Base-by-base conservation (phyloP, 2,329 filamentous ascomycete genomes). In the Ophiostoma sp. region DNA sequence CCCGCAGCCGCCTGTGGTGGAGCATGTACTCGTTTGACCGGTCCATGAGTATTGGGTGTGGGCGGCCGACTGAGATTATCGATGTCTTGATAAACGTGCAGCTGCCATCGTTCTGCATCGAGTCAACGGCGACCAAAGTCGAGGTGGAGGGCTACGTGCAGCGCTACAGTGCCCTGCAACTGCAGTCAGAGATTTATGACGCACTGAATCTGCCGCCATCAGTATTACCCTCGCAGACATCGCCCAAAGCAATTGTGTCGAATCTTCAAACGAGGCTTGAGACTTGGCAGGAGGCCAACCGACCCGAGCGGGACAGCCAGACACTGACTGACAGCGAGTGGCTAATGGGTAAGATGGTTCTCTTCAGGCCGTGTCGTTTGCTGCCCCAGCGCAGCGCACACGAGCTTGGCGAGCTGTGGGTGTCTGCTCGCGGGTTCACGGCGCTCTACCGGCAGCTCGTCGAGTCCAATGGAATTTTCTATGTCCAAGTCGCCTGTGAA, bases 21-120 rank as follows among this genome's bases (percentile, higher is more conserved):
- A 74, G 72, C 69, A 74, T 74, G 73, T 74, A 73, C 67, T 74
- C 73, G 14, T 74, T 74, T 49, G 73, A 74, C 66, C 69, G 72
- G 2, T 74, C 73, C 27, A 72, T 74, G 69, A 72, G 70, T 52
- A 66, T 74, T 8, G 73, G 73, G 5, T 73, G 70, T 27, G 72
- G 72, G 0, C 71, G 73, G 7, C 72, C 72, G 0, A 71, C 71
- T 1, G 73, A 73, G 64, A 73, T 74, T 58, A 69, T 73, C 38
- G 73, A 74, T 64, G 66, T 68, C 6, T 65, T 74, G 12, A 73
- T 74, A 60, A 69, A 67, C 11, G 71, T 71, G 27, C 65, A 63
- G 36, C 65, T 74, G 27, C 73, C 73, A 9, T 70, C 70, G 1
- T 74, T 74, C 40, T 70, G 70, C 7, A 73, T 74, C 41, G 73